phyloP scores from a whole-genome alignment of 345 rosid species.

The Raphanus raphanistrum region DNA sequence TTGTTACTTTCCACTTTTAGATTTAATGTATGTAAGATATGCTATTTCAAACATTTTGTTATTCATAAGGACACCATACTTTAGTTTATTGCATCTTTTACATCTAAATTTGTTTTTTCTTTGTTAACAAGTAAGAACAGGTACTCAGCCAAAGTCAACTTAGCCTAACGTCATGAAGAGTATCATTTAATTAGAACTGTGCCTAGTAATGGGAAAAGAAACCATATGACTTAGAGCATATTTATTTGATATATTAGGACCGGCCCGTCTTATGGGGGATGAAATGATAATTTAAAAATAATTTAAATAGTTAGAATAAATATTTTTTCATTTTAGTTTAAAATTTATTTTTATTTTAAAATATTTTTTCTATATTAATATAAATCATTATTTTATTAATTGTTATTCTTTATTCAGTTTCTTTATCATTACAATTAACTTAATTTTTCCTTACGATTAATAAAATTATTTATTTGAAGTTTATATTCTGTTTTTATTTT shows the following conservation, averaged over 20 bases:
- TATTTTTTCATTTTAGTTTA: too few species aligned
- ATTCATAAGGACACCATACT: neutral
- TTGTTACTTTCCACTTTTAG: neutral
- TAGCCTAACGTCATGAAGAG: constrained; percentile 1
- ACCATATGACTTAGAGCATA: neutral
- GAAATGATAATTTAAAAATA: too few species aligned
- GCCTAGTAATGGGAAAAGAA: neutral
- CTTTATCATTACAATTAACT: too few species aligned
- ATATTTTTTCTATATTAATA: too few species aligned
- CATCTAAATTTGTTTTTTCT: neutral
- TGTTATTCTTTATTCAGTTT: too few species aligned
- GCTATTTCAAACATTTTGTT: neutral
- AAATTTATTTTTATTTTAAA: too few species aligned
- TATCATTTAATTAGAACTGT: neutral
- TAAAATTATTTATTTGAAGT: too few species aligned
- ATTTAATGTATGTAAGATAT: neutral
- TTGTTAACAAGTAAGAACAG: neutral
- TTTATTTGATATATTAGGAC: neutral
- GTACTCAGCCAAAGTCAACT: constrained; percentile 28
- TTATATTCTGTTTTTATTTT: too few species aligned
- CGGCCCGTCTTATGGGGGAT: too few species aligned
- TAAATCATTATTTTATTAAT: too few species aligned
- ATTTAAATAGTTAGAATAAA: too few species aligned
- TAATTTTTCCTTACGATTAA: too few species aligned
- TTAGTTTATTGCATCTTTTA: neutral